These are phyloP conservation scores for Talaromyces ruber DNA, from an alignment of 495 filamentous ascomycete species.

Conservation along the genomic window DNA sequence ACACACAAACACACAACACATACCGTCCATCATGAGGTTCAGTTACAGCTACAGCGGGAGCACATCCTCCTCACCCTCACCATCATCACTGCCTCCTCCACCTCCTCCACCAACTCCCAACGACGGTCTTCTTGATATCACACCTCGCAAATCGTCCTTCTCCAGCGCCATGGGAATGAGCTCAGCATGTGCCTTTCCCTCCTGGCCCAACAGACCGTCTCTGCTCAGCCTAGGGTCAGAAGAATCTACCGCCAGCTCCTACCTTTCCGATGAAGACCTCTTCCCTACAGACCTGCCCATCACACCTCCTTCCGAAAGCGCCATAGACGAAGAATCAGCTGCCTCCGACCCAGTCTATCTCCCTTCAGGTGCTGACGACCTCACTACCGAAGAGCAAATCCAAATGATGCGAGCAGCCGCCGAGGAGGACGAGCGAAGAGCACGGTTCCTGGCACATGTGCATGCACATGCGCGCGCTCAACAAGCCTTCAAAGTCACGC, in stretches of 20 bases:
- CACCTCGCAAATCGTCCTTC: conserved; percentile 39
- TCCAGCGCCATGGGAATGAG: conserved; percentile 31
- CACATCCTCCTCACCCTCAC: conserved; percentile 20
- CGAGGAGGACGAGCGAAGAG: conserved; percentile 32
- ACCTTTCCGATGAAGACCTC: conserved; percentile 46
- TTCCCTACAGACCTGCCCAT: conserved; percentile 26
- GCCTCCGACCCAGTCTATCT: conserved; percentile 12
- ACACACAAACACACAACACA: background rate
- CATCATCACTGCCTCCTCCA: conserved; percentile 24
- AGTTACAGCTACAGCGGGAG: conserved; percentile 28
- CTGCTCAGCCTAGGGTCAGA: conserved; percentile 28
- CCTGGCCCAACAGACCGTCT: conserved; percentile 42
- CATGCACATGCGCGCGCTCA: conserved; percentile 38
- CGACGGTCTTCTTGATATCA: conserved; percentile 34
- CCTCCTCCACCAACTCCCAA: conserved; percentile 31
- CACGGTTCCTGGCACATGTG: conserved; percentile 35
- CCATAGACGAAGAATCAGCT: conserved; percentile 23
- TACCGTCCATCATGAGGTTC: conserved; percentile 17
- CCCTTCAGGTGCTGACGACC: conserved; percentile 11
- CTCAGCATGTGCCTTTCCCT: conserved; percentile 44
- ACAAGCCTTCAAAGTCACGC: conserved; percentile 29
- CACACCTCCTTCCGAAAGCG: conserved; percentile 19
- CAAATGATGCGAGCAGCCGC: conserved; percentile 28
- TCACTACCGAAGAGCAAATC: conserved; percentile 37
- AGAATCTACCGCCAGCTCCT: conserved; percentile 26